Base-by-base conservation (phyloP, 768 basidiomycete species). In the Lactifluus subvellereus region DNA sequence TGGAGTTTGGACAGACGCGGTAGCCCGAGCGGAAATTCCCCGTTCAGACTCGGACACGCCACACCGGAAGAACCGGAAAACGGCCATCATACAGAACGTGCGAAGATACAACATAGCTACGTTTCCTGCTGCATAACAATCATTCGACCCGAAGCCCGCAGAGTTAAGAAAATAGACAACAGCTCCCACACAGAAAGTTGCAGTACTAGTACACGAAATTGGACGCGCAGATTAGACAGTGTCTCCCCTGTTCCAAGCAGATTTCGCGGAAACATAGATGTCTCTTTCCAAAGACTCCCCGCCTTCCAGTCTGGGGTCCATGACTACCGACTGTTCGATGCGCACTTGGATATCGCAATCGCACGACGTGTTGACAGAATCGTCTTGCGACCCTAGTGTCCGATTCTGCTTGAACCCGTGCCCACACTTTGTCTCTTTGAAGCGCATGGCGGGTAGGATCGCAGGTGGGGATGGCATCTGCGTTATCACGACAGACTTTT, bases 341-440 rank as follows among this genome's bases (percentile, higher is more conserved):
- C 50, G 62, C 20, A 66, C 62, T 33, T 62, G 60, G 54, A 73
- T 54, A 22, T 66, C 66, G 14, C 64, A 57, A 22, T 65, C 57
- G 43, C 37, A 56, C 18, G 57, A 57, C 11, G 51, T 13, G 8
- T 57, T 54, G 18, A 48, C 38, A 6, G 3, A 7, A 18, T 30
- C 30, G 16, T 40, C 61, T 38, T 33, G 27, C 27, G 30, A 30
- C 32, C 54, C 57, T 11, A 16, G 9, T n/a, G 38, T 27, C 20
- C n/a, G 9, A 43, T 52, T 6, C 22, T 30, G 33, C 10, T 42
- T 18, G 6, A n/a, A 4, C 18, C 8, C 6, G 18, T 16, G 11
- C 10, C 20, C 22, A 11, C 6, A 1, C 7, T 55, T 47, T n/a
- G 13, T 14, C 22, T 43, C 49, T 35, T 37, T 37, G 35, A 40